phyloP scores from a whole-genome alignment of 2,329 filamentous ascomycete genomes.

The Alternaria metachromatica region DNA sequence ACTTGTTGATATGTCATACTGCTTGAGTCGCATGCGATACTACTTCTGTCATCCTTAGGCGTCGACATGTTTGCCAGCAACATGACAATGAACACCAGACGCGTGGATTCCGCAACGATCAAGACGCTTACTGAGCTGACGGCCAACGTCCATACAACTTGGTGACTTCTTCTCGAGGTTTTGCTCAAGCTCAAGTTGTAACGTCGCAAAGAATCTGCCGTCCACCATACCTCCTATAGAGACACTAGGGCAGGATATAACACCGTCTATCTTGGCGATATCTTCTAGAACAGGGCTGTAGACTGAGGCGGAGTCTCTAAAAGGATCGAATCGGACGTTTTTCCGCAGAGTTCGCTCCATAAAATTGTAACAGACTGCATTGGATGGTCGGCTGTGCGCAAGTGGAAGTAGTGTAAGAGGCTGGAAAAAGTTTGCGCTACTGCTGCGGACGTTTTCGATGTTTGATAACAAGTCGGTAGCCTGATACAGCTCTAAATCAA shows the following conservation, averaged over 20 bases:
- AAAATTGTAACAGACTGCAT: not conserved
- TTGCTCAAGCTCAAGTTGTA: not conserved
- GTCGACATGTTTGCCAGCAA: not conserved
- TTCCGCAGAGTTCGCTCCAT: not conserved
- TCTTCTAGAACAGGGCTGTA: accelerated
- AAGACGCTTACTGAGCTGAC: accelerated
- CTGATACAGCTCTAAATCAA: not conserved
- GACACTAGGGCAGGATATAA: not conserved
- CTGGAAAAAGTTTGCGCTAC: not conserved
- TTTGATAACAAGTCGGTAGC: not conserved
- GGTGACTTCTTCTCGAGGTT: accelerated
- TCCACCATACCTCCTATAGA: not conserved
- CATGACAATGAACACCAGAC: not conserved
- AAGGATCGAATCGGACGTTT: not conserved
- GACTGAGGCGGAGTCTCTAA: accelerated
- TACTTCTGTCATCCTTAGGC: accelerated
- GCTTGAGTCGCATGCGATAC: accelerated
- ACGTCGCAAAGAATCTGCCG: not conserved
- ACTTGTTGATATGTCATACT: not conserved
- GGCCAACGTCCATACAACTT: not conserved
- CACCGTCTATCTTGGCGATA: not conserved
- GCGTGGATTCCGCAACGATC: accelerated
- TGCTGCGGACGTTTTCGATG: not conserved
- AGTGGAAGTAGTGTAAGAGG: not conserved
- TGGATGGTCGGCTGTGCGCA: not conserved